A percentile compares a stretch with the other conserved stretches of the same genome.
Evolutionary conservation across 1,284 basidiomycete genomes (phyloP).

Genomic region (Puccinia hordei): DNA sequence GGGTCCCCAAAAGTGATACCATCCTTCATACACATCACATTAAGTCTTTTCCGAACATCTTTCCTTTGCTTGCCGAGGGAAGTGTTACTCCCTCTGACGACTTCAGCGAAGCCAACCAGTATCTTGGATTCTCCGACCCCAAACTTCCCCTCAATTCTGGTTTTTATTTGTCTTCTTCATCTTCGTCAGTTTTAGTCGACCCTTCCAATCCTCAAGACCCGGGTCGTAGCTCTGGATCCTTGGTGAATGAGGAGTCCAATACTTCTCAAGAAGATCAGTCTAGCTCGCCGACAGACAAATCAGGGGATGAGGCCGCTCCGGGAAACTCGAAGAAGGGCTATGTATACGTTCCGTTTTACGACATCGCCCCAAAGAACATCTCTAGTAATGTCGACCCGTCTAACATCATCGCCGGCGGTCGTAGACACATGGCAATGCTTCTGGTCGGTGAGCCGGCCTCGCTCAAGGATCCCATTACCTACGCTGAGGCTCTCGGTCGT

Average conservation of each 20-base stretch:
- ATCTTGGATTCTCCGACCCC: too few relatives aligned
- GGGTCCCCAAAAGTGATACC: not conserved
- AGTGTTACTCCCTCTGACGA: too few relatives aligned
- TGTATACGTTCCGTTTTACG: not conserved
- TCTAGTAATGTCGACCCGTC: not conserved
- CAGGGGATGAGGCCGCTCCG: not conserved
- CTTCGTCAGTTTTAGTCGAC: too few relatives aligned
- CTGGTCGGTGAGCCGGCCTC: not conserved
- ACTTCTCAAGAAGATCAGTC: not conserved
- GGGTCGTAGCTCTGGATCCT: too few relatives aligned
- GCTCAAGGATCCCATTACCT: constrained; percentile 1
- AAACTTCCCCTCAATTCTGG: too few relatives aligned
- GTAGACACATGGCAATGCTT: not conserved
- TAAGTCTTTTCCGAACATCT: not conserved
- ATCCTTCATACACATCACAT: not conserved
- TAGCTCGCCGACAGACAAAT: not conserved
- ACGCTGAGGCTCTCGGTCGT: not conserved
- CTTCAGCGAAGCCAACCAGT: too few relatives aligned
- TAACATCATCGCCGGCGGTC: not conserved
- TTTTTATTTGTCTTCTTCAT: too few relatives aligned
- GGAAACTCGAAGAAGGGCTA: not conserved
- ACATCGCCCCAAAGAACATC: not conserved
- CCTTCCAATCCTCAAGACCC: too few relatives aligned
- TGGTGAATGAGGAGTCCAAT: not conserved
- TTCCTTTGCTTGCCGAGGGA: not conserved